Evolutionary conservation across 2,329 filamentous ascomycete species (phyloP), one percentile per base, ranked within the genome.

Genomic region (Fusarium tricinctum): DNA sequence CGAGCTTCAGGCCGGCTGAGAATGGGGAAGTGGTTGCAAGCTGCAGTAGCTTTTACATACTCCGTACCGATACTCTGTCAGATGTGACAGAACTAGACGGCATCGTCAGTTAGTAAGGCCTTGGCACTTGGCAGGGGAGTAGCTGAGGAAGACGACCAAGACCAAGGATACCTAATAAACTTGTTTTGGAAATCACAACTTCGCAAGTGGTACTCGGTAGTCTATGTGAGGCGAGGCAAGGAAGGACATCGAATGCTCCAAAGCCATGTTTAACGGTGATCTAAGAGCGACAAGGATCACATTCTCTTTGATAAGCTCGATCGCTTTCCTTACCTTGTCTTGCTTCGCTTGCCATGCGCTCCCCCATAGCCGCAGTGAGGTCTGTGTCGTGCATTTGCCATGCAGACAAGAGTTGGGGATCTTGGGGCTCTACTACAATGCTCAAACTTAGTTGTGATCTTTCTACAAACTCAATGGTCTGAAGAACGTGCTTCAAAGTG

Each of bases 1-100:
- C 63, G 69, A 66, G 50, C 43, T 68, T 68, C 66, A 70, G 59
- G 59, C 49, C 62, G 28, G 49, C 52, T 59, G 30, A 45, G 35
- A 23, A 56, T 17, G 47, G 50, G 28, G 43, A 65, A 68, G 26
- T 28, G 65, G 54, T 59, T 69, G 54, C 43, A 39, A 45, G 58
- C 67, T 58, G 58, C 44, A 65, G 46, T 43, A 64, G 44, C 28
- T 50, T 15, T 33, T 15, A 14, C 23, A 23, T 23, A 8, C 46
- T 40, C 33, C 46, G 43, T 28, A n/a, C 30, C 26, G 28, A 30
- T 51, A 52, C 46, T 40, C 33, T 46, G 43, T 49, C 49, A 58
- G 40, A 55, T 53, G 51, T 58, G 62, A 56, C 30, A 54, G 30
- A 54, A 44, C n/a, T 44, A 65, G 50, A 35, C 39, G 23, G 46